Base-by-base conservation (phyloP, 805 yeast species). In the Wickerhamomyces tratensis region DNA sequence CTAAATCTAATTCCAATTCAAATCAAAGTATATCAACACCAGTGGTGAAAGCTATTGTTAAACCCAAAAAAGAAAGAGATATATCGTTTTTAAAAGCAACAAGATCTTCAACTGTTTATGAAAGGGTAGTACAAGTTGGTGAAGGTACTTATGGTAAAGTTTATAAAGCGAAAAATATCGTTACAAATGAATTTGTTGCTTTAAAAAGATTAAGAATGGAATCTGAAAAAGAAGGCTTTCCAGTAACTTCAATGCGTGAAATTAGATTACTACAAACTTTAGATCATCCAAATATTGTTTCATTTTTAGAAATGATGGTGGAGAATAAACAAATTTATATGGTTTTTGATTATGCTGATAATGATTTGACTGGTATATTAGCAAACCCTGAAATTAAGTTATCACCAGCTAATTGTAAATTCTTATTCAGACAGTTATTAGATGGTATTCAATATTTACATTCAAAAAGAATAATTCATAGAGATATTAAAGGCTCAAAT, bases 71-170 rank as follows among this genome's bases (percentile, higher is more conserved):
- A 8, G 34, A 31, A 31, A 31, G n/a, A 15, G 25, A 41, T 13
- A 39, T 53, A 2, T 50, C 58, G 7, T 54, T 49, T 35, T 36
- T 51, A 31, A 54, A 49, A 39, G 46, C 56, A 5, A 37, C 47
- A 2, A 51, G 60, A 43, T 46, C 43, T n/a, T 47, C 55, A 9
- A 49, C 58, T 0, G 52, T 66, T 4, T 87, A 83, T 59, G 81
- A 82, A 49, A 68, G 89, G 42, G 76, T 86, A 1, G 72, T 76
- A 36, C 98, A 93, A 57, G 98, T 93, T 6, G 98, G 98, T n/a
- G 98, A 93, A 63, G 98, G 98, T 9, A 93, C 98, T 0, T 93
- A 93, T 60, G 98, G 98, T 15, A 88, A 86, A 58, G 99, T 93
- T 20, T 88, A 84, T 65, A 87, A 88, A 57, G 96, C 96, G 0